Base-by-base conservation (phyloP, 129 eudicot genomes). In the Oenanthe sinensis region DNA sequence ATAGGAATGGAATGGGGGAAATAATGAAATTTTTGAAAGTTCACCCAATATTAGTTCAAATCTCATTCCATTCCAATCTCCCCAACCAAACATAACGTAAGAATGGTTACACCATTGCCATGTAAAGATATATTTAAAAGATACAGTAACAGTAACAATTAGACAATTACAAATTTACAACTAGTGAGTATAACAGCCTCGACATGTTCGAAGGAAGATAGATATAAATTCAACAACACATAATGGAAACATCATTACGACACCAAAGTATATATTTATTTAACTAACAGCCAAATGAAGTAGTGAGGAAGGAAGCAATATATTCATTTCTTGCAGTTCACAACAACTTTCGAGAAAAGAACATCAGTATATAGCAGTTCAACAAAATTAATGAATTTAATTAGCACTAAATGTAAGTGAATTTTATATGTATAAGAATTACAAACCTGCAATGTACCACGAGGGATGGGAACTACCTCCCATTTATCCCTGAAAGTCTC, bases 391-490 rank as follows among this genome's bases (percentile, higher is more conserved):
- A 28, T 62, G 13, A 43, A 77, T 62, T 54, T 48, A 20, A 60
- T 55, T 44, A 47, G 39, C 60, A 44, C 26, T 79, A 81, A 26
- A 26, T 37, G 24, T 58, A n/a, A 60, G 68, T 24, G 50, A 78
- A 40, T 36, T 20, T 15, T 10, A 33, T n/a, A 40, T 2, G 67
- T 71, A 80, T 50, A 76, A 74, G 80, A 83, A 74, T 54, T 24
- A 91, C 98, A 84, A 87, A 93, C 98, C 98, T 95, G 98, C 78
- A 95, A 91, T 47, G 98, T 95, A 81, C 98, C 98, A 83, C 98
- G 98, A 76, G 97, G 96, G 67, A 95, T 95, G 71, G 86, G 79
- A 84, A 90, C 88, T 43, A 89, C 93, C 86, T 84, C 92, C 98
- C 98, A 95, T 82, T 84, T 87, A 80, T 90, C 82, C 60, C 76